Evolutionary conservation across 306 rosid species (phyloP).

Genomic region (Prunus persica): DNA sequence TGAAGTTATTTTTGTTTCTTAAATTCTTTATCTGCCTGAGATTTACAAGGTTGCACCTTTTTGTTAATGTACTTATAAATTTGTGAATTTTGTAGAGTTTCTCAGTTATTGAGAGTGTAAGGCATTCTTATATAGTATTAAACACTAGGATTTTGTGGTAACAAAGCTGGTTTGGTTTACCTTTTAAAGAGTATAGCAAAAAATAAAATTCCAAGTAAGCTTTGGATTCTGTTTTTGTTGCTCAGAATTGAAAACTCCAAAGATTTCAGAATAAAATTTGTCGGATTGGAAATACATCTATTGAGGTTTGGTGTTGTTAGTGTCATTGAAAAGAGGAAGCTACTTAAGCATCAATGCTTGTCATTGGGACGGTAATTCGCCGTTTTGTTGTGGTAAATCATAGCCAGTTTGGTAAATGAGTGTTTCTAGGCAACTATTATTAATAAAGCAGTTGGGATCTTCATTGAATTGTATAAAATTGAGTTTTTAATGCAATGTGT

Average conservation of each 20-base stretch:
- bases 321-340: not conserved
- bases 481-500: not conserved
- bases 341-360: not conserved
- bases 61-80: not conserved
- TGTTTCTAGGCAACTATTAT: not conserved
- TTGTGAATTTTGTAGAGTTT: not conserved
- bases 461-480: not conserved
- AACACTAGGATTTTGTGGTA: not conserved
- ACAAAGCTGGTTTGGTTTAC: not conserved
- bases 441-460: not conserved
- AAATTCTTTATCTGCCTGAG: not conserved
- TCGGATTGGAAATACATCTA: not conserved
- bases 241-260: not conserved
- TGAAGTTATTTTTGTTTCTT: not conserved
- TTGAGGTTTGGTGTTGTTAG: not conserved
- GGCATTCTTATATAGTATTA: not conserved
- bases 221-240: slow-evolving; percentile 19
- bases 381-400: not conserved
- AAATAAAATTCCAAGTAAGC: not conserved
- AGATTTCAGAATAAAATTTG: not conserved
- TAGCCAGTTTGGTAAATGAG: not conserved
- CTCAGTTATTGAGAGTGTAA: slow-evolving; percentile 1
- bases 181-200: not conserved
- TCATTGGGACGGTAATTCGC: not conserved
- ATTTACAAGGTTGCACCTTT: not conserved